These are phyloP conservation scores for Mycosphaerella sp. DNA, from an alignment of 2,329 filamentous ascomycete genomes.

Conservation along the genomic window DNA sequence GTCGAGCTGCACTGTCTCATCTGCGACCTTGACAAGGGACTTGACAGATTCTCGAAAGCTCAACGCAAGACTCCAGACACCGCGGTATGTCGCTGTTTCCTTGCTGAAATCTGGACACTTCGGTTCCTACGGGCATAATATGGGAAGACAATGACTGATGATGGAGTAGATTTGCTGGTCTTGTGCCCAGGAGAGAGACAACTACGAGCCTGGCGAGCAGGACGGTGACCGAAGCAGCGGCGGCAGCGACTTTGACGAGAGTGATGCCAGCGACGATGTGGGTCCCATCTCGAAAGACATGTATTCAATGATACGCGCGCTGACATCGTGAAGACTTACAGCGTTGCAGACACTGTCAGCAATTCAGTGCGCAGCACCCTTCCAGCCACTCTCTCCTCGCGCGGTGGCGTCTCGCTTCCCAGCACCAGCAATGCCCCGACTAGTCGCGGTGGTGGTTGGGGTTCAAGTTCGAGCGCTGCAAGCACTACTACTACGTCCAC, in stretches of 20 bases:
- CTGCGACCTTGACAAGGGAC: slow-evolving; percentile 22
- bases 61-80: slow-evolving; percentile 23
- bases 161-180: slow-evolving; percentile 19
- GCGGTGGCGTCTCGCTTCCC: slow-evolving; percentile 13
- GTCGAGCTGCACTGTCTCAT: slow-evolving; percentile 25
- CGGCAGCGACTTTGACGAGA: slow-evolving; percentile 10
- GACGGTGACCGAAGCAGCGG: slow-evolving; percentile 8
- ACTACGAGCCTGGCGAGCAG: slow-evolving; percentile 18
- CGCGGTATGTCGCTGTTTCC: slow-evolving; percentile 16
- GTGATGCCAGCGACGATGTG: not conserved
- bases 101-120: too few species aligned
- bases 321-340: not conserved
- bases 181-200: slow-evolving; percentile 18
- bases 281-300: not conserved
- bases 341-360: not conserved
- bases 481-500: slow-evolving; percentile 3
- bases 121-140: too few species aligned
- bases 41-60: slow-evolving; percentile 24
- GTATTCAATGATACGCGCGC: not conserved
- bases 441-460: not conserved
- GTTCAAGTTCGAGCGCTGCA: not conserved
- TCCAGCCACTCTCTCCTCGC: slow-evolving; percentile 14
- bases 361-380: slow-evolving; percentile 7
- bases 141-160: not conserved
- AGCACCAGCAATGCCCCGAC: not conserved